phyloP scores from a whole-genome alignment of 2,329 filamentous ascomycete species.

The Botrytis medusae region DNA sequence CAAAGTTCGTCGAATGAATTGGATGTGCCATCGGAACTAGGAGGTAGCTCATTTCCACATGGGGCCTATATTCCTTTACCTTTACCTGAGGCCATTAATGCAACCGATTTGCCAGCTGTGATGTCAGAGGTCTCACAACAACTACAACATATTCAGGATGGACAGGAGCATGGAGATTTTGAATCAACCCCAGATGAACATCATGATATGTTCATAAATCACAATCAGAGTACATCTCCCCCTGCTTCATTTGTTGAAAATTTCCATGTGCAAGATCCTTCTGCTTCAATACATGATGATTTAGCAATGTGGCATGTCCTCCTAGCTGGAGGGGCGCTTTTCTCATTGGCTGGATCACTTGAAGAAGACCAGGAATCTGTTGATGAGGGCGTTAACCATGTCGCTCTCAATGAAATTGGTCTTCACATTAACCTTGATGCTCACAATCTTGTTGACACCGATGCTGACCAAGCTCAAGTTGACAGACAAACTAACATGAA shows the following conservation, averaged over 20 bases:
- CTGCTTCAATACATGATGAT: not conserved
- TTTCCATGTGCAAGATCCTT: not conserved
- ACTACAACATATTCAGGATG: slow-evolving; percentile 38
- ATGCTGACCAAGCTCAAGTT: slow-evolving; percentile 39
- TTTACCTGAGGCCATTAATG: not conserved
- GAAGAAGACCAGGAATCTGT: not conserved
- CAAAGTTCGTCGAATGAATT: too few species aligned
- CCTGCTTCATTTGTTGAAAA: slow-evolving; percentile 27
- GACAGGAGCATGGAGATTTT: slow-evolving; percentile 34
- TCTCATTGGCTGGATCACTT: slow-evolving; percentile 14
- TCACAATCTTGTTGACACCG: slow-evolving; percentile 14
- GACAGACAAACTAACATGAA: slow-evolving; percentile 48
- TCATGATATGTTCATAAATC: slow-evolving; percentile 29
- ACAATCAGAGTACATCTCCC: slow-evolving; percentile 37
- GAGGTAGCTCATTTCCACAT: not conserved
- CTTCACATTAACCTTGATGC: not conserved
- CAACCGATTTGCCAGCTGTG: slow-evolving; percentile 31
- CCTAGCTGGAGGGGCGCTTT: slow-evolving; percentile 3
- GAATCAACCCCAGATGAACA: slow-evolving; percentile 25
- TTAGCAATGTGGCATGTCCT: slow-evolving; percentile 17
- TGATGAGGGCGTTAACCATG: slow-evolving; percentile 10
- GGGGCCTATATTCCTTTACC: not conserved
- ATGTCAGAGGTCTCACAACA: slow-evolving; percentile 38
- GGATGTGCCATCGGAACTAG: not conserved
- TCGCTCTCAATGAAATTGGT: not conserved